Percentiles rank a stretch among this genome's conserved stretches.
phyloP scores from a whole-genome alignment of 1,284 basidiomycete genomes.

The Volvariella surrecta region DNA sequence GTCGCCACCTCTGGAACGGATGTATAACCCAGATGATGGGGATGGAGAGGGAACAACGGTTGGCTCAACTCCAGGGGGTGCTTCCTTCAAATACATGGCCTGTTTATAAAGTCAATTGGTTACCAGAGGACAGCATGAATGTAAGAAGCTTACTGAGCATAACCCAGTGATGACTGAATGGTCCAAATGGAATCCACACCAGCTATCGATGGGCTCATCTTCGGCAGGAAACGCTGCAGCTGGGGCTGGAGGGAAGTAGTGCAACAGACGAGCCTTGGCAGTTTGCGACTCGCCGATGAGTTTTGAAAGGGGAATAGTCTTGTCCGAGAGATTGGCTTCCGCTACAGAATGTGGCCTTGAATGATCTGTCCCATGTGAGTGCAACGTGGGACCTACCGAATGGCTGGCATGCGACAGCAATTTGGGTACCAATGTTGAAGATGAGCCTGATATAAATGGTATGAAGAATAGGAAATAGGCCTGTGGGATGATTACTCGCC shows the following conservation, averaged over 20 bases:
- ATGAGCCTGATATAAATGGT: conserved; percentile 45
- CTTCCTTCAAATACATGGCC: conserved; percentile 72
- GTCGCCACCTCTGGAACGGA: conserved; percentile 71
- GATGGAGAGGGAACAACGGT: conserved; percentile 58
- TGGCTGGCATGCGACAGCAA: conserved; percentile 81
- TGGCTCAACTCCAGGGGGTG: conserved; percentile 28
- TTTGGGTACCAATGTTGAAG: conserved; percentile 69
- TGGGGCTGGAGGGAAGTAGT: conserved; percentile 75
- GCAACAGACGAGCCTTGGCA: conserved; percentile 79
- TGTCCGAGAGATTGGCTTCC: conserved; percentile 52
- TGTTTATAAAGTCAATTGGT: conserved; percentile 31
- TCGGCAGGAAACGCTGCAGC: conserved; percentile 28
- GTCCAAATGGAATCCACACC: conserved; percentile 80
- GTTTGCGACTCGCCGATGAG: conserved; percentile 63
- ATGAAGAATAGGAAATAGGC: neutral
- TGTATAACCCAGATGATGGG: conserved; percentile 77
- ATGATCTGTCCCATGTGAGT: neutral
- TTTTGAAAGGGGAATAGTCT: conserved; percentile 51
- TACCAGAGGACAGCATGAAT: conserved; percentile 12
- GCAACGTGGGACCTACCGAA: conserved; percentile 48
- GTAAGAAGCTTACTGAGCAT: conserved; percentile 52
- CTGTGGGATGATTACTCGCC: conserved; percentile 28
- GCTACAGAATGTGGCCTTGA: conserved; percentile 26
- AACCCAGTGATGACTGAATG: conserved; percentile 87
- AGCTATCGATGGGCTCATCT: conserved; percentile 67